phyloP scores from a whole-genome alignment of 495 filamentous ascomycete genomes.

The Tuber melanosporum region DNA sequence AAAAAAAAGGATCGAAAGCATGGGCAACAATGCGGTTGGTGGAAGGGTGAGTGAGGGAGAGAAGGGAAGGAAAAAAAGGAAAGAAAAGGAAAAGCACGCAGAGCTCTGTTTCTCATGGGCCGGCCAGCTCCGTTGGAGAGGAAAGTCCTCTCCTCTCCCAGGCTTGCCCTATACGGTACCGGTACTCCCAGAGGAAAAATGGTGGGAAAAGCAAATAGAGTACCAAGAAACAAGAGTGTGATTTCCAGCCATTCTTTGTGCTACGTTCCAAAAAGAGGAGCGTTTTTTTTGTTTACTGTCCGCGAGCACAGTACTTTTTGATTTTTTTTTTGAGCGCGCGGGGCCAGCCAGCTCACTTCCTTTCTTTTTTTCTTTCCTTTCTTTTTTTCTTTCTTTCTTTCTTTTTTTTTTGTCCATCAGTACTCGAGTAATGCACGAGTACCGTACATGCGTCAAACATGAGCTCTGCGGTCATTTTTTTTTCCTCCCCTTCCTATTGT shows the following conservation, averaged over 20 bases:
- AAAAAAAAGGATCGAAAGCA: conserved; percentile 9
- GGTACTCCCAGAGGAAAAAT: not conserved
- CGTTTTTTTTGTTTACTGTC: not conserved
- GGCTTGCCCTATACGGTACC: not conserved
- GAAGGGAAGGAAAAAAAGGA: not conserved
- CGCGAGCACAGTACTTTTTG: too few species aligned
- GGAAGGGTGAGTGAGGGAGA: not conserved
- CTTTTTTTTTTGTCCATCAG: not conserved
- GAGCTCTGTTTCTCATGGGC: not conserved
- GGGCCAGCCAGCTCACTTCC: not conserved
- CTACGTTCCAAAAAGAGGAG: not conserved
- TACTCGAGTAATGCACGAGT: not conserved
- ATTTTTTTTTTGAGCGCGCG: not conserved
- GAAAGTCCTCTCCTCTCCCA: not conserved
- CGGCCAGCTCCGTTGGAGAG: conserved; percentile 28
- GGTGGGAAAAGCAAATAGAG: not conserved
- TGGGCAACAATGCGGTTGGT: conserved; percentile 22
- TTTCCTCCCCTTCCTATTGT: not conserved
- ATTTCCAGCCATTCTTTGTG: not conserved
- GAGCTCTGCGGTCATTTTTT: not conserved
- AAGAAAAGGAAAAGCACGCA: not conserved
- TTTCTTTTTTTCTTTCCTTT: not conserved
- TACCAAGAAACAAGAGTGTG: not conserved
- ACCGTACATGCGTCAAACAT: not conserved
- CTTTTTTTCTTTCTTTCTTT: not conserved